phyloP scores from a whole-genome alignment of 2,329 filamentous ascomycete genomes.

The Parastagonospora avenae region DNA sequence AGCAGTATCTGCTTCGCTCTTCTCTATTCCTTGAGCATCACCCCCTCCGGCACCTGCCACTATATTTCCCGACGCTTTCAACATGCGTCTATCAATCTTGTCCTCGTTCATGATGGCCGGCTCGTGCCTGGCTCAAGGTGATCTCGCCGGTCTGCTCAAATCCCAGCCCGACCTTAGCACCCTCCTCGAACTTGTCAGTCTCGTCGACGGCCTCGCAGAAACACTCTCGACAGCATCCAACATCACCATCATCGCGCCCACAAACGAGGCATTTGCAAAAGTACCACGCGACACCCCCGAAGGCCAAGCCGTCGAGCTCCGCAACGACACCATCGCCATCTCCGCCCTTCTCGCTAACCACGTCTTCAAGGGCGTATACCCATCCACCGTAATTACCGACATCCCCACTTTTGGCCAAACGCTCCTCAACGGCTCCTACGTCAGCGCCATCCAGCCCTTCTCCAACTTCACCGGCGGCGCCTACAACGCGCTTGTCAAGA shows the following conservation, averaged over 20 bases:
- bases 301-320: constrained; percentile 36
- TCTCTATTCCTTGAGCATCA: background rate
- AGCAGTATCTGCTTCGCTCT: background rate
- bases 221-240: constrained; percentile 51
- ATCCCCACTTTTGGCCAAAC: constrained; percentile 53
- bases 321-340: constrained; percentile 41
- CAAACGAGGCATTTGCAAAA: constrained; percentile 55
- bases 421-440: constrained; percentile 54
- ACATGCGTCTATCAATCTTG: constrained; percentile 27
- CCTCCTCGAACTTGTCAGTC: constrained; percentile 43
- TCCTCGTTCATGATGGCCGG: constrained; percentile 23
- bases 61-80: constrained; percentile 2
- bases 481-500: constrained; percentile 53
- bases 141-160: constrained; percentile 39
- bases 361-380: constrained; percentile 59
- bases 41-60: background rate
- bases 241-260: constrained; percentile 63
- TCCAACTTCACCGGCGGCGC: constrained; percentile 64
- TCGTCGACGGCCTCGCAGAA: constrained; percentile 45
- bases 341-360: constrained; percentile 61
- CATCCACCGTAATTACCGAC: constrained; percentile 40
- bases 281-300: constrained; percentile 31
- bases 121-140: constrained; percentile 31
- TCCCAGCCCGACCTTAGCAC: constrained; percentile 40
- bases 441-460: constrained; percentile 48